Evolutionary conservation across 768 basidiomycete genomes (phyloP).

Genomic region (Hebeloma cylindrosporum): DNA sequence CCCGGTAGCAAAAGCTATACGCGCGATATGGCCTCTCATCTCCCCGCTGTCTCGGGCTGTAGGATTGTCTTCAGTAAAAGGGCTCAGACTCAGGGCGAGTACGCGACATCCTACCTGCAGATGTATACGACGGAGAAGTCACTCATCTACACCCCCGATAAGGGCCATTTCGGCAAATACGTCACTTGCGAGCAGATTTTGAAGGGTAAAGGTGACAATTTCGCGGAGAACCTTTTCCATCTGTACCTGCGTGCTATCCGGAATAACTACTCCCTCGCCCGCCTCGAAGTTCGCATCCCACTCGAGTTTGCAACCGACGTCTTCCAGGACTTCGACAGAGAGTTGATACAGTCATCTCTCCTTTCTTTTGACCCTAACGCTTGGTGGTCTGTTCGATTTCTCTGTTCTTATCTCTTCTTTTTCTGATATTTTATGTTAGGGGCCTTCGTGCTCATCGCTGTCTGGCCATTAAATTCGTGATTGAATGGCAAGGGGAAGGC

Average conservation of each 20-base stretch:
- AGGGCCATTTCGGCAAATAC: constrained; percentile 20
- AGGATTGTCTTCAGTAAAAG: constrained; percentile 27
- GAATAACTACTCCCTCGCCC: constrained; percentile 22
- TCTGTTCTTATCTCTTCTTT: background rate
- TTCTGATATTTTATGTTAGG: constrained; percentile 11
- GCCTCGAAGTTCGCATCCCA: constrained; percentile 29
- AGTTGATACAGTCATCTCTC: constrained; percentile 6
- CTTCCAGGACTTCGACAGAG: constrained; percentile 2
- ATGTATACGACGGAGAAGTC: constrained; percentile 36
- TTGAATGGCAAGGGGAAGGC: background rate
- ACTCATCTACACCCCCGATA: constrained; percentile 22
- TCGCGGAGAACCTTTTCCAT: constrained; percentile 15
- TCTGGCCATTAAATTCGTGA: constrained; percentile 17
- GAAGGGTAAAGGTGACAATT: constrained; percentile 2
- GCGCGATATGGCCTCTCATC: constrained; percentile 28
- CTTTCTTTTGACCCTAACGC: constrained; percentile 8
- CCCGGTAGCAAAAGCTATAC: constrained; percentile 22
- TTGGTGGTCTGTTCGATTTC: constrained; percentile 13
- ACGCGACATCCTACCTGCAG: constrained; percentile 27
- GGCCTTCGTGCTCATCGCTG: constrained; percentile 20
- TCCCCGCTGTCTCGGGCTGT: constrained; percentile 31
- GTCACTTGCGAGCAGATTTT: constrained; percentile 21
- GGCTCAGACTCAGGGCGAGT: constrained; percentile 13
- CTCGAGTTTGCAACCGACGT: constrained; percentile 3
- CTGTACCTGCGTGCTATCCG: constrained; percentile 22